These are phyloP conservation scores for Candida suzukii DNA, from an alignment of 805 yeast genomes.

Conservation along the genomic window DNA sequence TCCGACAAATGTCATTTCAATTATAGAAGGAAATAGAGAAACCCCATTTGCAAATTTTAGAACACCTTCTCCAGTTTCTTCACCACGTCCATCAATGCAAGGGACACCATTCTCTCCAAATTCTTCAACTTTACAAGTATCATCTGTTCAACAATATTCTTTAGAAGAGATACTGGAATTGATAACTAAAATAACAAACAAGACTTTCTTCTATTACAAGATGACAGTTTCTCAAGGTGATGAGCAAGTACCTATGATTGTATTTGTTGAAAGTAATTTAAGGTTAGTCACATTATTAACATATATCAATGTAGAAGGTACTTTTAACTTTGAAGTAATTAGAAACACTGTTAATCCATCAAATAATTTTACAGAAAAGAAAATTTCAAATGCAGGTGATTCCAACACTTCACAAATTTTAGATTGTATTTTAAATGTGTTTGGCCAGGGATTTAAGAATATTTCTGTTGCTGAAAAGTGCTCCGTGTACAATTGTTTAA, in stretches of 20 bases:
- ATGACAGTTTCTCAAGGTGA: conserved; percentile 50
- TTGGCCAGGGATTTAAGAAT: conserved; percentile 35
- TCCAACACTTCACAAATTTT: not conserved
- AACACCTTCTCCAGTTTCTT: conserved; percentile 26
- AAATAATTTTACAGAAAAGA: not conserved
- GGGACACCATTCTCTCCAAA: conserved; percentile 11
- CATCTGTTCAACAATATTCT: conserved; percentile 12
- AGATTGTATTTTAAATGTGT: conserved; percentile 18
- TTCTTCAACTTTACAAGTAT: conserved; percentile 4
- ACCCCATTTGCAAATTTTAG: conserved; percentile 11
- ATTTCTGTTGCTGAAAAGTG: conserved; percentile 49
- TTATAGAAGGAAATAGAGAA: conserved; percentile 20
- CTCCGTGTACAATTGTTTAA: conserved; percentile 57
- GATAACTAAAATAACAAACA: conserved; percentile 29
- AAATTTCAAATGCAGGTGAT: not conserved
- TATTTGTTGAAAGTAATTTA: conserved; percentile 64
- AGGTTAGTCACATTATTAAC: conserved; percentile 59
- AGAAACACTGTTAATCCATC: not conserved
- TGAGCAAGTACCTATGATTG: conserved; percentile 77
- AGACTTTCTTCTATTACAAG: conserved; percentile 37
- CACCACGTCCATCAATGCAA: conserved; percentile 44
- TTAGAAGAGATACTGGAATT: conserved; percentile 25
- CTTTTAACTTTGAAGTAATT: conserved; percentile 31
- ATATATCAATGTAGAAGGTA: conserved; percentile 40
- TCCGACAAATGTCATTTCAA: conserved; percentile 25